phyloP scores from a whole-genome alignment of 768 basidiomycete genomes.

The Boletus sp. region DNA sequence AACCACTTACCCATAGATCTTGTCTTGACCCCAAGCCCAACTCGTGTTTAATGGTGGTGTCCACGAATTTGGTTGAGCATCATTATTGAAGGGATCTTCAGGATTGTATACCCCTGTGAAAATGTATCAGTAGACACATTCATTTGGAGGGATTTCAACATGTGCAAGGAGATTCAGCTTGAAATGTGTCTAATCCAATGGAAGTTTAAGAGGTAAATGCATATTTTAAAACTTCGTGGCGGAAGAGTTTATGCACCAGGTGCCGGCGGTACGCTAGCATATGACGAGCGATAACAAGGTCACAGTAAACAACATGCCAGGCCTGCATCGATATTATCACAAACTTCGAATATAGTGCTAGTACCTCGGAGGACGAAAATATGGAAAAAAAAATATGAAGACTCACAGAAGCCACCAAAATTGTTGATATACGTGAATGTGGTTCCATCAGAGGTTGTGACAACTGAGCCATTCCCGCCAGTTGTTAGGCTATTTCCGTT shows the following conservation, averaged over 20 bases:
- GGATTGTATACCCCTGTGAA: slow-evolving; percentile 62
- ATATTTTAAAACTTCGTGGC: not conserved
- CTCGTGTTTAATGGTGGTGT: slow-evolving; percentile 73
- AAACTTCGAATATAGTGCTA: not conserved
- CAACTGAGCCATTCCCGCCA: slow-evolving; percentile 69
- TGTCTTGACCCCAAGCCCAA: slow-evolving; percentile 70
- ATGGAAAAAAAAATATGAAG: not conserved
- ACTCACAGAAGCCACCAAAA: slow-evolving; percentile 73
- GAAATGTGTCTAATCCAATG: not conserved
- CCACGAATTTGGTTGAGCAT: slow-evolving; percentile 75
- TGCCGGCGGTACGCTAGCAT: not conserved
- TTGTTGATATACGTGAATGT: slow-evolving; percentile 76
- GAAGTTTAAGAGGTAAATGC: not conserved
- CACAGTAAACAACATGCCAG: not conserved
- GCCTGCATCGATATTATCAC: not conserved
- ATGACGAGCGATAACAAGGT: too few species aligned
- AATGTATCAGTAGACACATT: slow-evolving; percentile 1
- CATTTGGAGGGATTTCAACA: not conserved
- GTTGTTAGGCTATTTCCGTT: slow-evolving; percentile 20
- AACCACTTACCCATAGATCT: slow-evolving; percentile 51
- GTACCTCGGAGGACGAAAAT: not conserved
- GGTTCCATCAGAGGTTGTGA: slow-evolving; percentile 64
- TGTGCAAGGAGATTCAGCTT: not conserved
- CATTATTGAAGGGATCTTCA: slow-evolving; percentile 71
- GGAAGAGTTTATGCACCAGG: not conserved